Evolutionary conservation across 75 land plant genomes (phyloP).

Genomic region (Chamaecyparis obtusa): DNA sequence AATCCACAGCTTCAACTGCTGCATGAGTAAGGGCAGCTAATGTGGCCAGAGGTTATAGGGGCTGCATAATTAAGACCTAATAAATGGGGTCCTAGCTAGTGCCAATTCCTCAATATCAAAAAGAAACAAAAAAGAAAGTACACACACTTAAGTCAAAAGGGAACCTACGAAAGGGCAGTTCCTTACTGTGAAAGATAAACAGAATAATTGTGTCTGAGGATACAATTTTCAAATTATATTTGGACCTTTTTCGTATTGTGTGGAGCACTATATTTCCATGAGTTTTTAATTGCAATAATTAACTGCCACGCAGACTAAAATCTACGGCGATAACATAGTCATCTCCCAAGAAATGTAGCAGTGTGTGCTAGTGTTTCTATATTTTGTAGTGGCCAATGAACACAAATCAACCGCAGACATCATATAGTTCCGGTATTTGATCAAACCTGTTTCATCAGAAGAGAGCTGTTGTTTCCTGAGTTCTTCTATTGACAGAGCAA

Average conservation of each 20-base stretch:
- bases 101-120: neutral
- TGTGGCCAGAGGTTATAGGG: no score
- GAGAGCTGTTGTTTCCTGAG: slow-evolving; percentile 53
- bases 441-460: slow-evolving; percentile 55
- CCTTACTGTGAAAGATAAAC: neutral
- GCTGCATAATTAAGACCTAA: no score
- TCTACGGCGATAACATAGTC: neutral
- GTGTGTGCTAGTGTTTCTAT: neutral
- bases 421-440: neutral
- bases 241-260: neutral
- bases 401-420: neutral
- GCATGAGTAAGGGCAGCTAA: no score
- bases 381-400: neutral
- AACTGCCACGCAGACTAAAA: neutral
- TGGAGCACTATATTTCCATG: neutral
- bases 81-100: no score
- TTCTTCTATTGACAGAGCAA: slow-evolving; percentile 57
- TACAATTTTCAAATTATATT: neutral
- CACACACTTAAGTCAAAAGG: neutral
- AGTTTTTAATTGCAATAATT: neutral
- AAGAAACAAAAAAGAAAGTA: neutral
- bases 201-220: neutral
- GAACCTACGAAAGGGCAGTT: neutral
- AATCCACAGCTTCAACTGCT: no score
- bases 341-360: no score